Base-by-base conservation (phyloP, 2,329 filamentous ascomycete species). In the Exophiala alcalophila region DNA sequence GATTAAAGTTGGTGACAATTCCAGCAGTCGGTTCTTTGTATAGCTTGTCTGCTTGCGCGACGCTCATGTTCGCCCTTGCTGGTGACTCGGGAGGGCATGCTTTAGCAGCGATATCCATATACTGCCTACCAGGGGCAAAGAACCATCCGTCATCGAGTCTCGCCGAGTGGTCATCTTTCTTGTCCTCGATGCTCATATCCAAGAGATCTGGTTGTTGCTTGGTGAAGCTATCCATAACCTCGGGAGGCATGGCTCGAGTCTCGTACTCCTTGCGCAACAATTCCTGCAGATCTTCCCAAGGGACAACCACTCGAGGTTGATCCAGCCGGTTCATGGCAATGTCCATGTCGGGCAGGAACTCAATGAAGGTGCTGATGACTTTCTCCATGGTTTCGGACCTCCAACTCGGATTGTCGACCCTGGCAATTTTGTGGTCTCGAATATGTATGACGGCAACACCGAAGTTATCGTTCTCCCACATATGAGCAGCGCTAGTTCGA, bases 251-350 rank as follows among this genome's bases (percentile, higher is more conserved):
- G 7, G 54, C 58, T 41, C 76, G 68, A 30, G 56, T 66, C 23
- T 61, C 59, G 41, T 63, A 61, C 55, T 80, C 79, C 32, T 67
- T 64, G 5, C 61, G 62, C 7, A 81, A 66, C 34, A 77, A 64
- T 16, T 64, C 63, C 16, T 73, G 66, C 41, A 83, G 71, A 10
- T 74, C 66, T 40, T 82, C 71, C 63, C 72, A 78, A 7, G 77
- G 71, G 3, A 80, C 76, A 20, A 83, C 63, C n/a, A 84, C 60
- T 15, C 80, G 70, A 19, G 80, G 73, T 58, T 84, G 78, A 58
- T 83, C 80, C 63, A 81, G 70, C 38, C 72, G 69, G 57, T 84
- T 83, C 64, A 83, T 77, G 8, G 79, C 74, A 66, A 83, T 81
- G 57, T 83, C 79, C 59, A 84, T 74, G 49, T 84, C 79, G 4